Evolutionary conservation across 1,284 basidiomycete genomes (phyloP), one percentile per base, ranked within the genome.

Genomic region (Cystobasidium pallidum): DNA sequence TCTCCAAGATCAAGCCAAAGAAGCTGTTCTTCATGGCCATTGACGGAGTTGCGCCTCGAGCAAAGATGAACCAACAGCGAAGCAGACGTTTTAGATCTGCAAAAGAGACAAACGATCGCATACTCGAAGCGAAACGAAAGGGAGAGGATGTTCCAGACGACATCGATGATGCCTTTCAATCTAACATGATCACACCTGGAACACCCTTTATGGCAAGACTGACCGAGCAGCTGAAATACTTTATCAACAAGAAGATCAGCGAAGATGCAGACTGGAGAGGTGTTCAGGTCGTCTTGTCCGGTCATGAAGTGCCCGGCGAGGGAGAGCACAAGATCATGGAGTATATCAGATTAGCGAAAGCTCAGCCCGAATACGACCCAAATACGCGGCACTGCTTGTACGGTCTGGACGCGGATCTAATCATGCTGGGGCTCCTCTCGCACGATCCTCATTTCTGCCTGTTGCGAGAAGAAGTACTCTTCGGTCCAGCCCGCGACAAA

Each of bases 271-370:
- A 92, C 80, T 99, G 96, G 96, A 85, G 91, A 74, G 86, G 89
- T 72, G 88, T 99, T 55, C 86, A 93, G 78, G 94, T 99, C 58
- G 91, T 99, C 62, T 84, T 99, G 54, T 96, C 93, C 45, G 96
- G 95, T n/a, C 94, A 99, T 81, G 94, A 99, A 78, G 82, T 96
- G 3, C 95, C 95, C 0, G 96, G 96, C 75, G 96, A 99, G 81
- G 96, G 96, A 75, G 96, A 99, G 81, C 96, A 99, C 86, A 99
- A 99, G 85, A 95, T 99, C 78, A 98, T 99, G 91, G 96, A 99
- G 81, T 99, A 95, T 82, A 98, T 99, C 79, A 90, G 96, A 63
- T 84, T 93, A 74, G 88, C 89, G 72, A 92, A 95, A 78, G 94
- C 96, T 30, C 96, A 99, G 81, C 91, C 91, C 10, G 90, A 91